Conservation (phyloP, 2,329 filamentous ascomycete species). For the Plenodomus biglobosus region DNA sequence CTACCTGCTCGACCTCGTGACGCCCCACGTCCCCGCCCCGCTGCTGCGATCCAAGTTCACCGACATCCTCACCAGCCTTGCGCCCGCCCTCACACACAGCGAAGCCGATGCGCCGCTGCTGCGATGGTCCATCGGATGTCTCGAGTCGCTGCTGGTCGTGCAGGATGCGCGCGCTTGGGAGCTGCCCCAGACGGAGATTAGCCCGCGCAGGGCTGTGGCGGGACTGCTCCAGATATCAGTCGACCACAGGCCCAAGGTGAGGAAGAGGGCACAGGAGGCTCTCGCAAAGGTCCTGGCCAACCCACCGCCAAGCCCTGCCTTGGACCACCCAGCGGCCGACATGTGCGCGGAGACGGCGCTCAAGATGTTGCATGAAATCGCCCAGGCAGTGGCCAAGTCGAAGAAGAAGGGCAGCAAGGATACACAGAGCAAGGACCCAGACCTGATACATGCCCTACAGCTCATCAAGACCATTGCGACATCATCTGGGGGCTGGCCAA, state of each 20-base stretch:
- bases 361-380: conserved; percentile 74
- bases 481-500: conserved; percentile 92
- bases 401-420: conserved; percentile 60
- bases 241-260: conserved; percentile 87
- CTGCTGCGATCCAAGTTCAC: conserved; percentile 94
- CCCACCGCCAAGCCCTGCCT: conserved; percentile 84
- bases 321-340: conserved; percentile 92
- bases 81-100: conserved; percentile 75
- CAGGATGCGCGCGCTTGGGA: conserved; percentile 90
- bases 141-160: conserved; percentile 86
- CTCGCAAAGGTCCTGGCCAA: conserved; percentile 78
- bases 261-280: conserved; percentile 90
- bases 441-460: conserved; percentile 87
- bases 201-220: conserved; percentile 82
- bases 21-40: conserved; percentile 78
- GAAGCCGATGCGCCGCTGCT: conserved; percentile 87
- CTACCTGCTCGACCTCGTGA: conserved; percentile 92
- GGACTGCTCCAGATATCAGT: conserved; percentile 82
- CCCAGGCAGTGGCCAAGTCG: conserved; percentile 71
- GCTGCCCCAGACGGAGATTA: conserved; percentile 76
- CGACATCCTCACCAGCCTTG: conserved; percentile 84
- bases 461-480: conserved; percentile 86
- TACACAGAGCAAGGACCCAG: conserved; percentile 70
- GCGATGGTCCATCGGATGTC: conserved; percentile 83
- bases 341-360: conserved; percentile 94